A percentile compares a stretch with the other conserved stretches of the same genome.
Conservation (phyloP, 768 basidiomycete species). For the Suillus lakei region DNA sequence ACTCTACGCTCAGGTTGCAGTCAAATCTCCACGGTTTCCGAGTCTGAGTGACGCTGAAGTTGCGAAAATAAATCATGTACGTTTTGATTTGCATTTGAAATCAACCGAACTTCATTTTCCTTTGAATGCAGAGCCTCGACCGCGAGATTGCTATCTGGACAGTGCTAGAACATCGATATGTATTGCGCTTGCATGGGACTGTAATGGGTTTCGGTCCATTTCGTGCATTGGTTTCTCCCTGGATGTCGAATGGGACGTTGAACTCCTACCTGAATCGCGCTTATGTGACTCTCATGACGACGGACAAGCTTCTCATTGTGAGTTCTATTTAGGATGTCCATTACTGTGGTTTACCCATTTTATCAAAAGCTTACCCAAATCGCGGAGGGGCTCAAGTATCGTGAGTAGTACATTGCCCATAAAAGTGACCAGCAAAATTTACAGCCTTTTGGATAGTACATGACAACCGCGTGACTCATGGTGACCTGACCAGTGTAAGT, state of each 20-base stretch:
- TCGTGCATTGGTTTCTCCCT: conserved; percentile 39
- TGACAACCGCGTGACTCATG: conserved; percentile 44
- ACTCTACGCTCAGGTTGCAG: conserved; percentile 20
- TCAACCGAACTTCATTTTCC: rapidly evolving
- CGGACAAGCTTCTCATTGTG: conserved; percentile 19
- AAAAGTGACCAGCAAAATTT: not conserved
- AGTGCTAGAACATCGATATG: conserved; percentile 27
- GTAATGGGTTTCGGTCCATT: conserved; percentile 33
- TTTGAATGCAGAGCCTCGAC: conserved; percentile 19
- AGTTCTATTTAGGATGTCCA: not conserved
- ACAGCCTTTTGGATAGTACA: not conserved
- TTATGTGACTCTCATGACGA: not conserved
- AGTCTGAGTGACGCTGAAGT: conserved; percentile 3
- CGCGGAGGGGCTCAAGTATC: conserved; percentile 24
- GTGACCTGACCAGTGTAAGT: conserved; percentile 49
- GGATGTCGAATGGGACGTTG: conserved; percentile 35
- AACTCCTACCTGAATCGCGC: conserved; percentile 25
- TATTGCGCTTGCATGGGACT: conserved; percentile 34
- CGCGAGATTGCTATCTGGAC: conserved; percentile 29
- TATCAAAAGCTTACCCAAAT: conserved; percentile 5
- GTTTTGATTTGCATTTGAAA: not conserved
- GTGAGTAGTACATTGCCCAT: not conserved
- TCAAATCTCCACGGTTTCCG: conserved; percentile 21
- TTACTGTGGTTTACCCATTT: not conserved
- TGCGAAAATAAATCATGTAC: not conserved